A percentile compares a stretch with the other conserved stretches of the same genome.
These are phyloP conservation scores for Cichorium intybus DNA, from an alignment of 140 eudicot species.

Conservation along the genomic window DNA sequence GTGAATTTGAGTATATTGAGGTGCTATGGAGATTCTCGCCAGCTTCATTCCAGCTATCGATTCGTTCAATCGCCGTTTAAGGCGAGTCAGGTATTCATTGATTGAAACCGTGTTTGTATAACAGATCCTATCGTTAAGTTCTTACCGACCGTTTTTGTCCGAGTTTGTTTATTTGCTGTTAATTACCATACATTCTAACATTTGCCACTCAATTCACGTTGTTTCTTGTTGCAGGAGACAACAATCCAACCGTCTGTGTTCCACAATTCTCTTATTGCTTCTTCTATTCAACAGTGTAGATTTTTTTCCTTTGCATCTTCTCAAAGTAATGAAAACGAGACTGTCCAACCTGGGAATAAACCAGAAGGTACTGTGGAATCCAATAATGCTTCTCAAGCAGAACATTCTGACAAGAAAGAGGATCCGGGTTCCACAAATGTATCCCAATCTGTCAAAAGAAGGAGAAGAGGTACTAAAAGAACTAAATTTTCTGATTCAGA, in stretches of 20 bases:
- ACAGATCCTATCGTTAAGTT: background rate
- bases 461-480: conserved; percentile 35
- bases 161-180: background rate
- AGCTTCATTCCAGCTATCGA: conserved; percentile 8
- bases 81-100: conserved; percentile 15
- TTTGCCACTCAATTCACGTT: background rate
- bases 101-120: background rate
- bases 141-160: background rate
- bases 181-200: too few species aligned
- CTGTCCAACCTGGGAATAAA: conserved; percentile 6
- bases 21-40: conserved; percentile 12
- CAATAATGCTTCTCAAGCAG: conserved; percentile 8
- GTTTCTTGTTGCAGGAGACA: conserved; percentile 28
- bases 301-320: conserved; percentile 36
- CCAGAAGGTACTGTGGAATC: conserved; percentile 1
- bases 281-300: conserved; percentile 26
- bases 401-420: conserved; percentile 21
- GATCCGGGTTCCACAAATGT: conserved; percentile 24
- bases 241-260: conserved; percentile 14
- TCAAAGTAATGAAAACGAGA: conserved; percentile 21
- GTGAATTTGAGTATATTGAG: background rate
- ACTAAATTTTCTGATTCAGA: conserved; percentile 39
- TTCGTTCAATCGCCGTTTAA: conserved; percentile 16
- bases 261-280: background rate
- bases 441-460: conserved; percentile 27